Evolutionary conservation across 768 basidiomycete species (phyloP).

Genomic region (Clathrus columnatus): DNA sequence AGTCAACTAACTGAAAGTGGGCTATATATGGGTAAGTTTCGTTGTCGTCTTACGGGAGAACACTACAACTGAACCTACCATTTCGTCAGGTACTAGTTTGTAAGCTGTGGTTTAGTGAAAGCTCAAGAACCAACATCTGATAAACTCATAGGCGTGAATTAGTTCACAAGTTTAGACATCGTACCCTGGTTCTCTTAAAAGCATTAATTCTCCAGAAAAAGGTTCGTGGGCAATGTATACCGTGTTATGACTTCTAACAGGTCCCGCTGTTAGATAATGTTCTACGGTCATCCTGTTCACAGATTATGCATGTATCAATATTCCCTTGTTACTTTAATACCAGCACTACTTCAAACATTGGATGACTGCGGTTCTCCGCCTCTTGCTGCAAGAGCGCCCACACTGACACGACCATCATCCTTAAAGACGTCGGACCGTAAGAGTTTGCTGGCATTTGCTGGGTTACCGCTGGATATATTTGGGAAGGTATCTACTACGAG

Average conservation of each 20-base stretch:
- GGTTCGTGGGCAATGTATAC: slow-evolving; percentile 34
- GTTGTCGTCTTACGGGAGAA: background rate
- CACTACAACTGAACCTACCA: background rate
- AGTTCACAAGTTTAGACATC: slow-evolving; percentile 87
- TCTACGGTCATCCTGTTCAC: slow-evolving; percentile 95
- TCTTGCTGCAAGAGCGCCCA: slow-evolving; percentile 51
- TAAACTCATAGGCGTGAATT: slow-evolving; percentile 68
- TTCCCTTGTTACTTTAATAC: slow-evolving; percentile 87
- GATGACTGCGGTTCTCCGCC: slow-evolving; percentile 89
- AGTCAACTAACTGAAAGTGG: slow-evolving; percentile 85
- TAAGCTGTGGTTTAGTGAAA: slow-evolving; percentile 25
- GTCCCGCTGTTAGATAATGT: slow-evolving; percentile 63
- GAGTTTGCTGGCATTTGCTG: slow-evolving; percentile 86
- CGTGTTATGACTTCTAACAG: background rate
- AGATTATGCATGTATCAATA: slow-evolving; percentile 96
- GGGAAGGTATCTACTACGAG: slow-evolving; percentile 50
- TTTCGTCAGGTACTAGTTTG: slow-evolving; percentile 54
- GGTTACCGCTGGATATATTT: slow-evolving; percentile 89
- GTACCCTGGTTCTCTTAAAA: slow-evolving; percentile 88
- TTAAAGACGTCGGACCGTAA: slow-evolving; percentile 82
- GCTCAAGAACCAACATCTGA: background rate
- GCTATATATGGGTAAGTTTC: slow-evolving; percentile 80
- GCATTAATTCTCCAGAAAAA: slow-evolving; percentile 89
- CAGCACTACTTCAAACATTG: slow-evolving; percentile 80
- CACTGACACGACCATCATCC: slow-evolving; percentile 65